A percentile compares a stretch with the other conserved stretches of the same genome.
These are phyloP conservation scores for Erigeron philadelphicus DNA, from an alignment of 140 eudicot species.

Conservation along the genomic window DNA sequence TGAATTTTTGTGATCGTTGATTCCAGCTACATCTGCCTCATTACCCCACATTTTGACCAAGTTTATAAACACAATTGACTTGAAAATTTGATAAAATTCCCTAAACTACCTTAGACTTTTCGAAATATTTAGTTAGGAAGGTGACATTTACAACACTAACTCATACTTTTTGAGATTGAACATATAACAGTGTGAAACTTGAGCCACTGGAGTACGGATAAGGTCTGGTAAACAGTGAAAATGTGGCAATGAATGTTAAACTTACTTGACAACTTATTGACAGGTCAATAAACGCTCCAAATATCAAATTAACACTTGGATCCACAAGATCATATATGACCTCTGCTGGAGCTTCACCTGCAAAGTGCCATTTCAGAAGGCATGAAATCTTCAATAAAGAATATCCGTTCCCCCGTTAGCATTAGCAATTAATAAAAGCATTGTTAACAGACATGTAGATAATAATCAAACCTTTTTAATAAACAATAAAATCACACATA, in stretches of 20 bases:
- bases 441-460: not conserved
- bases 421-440: constrained; percentile 1
- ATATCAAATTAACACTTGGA: constrained; percentile 87
- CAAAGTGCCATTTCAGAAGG: constrained; percentile 22
- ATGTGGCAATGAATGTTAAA: not conserved
- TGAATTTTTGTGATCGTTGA: too few species aligned
- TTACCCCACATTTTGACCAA: too few species aligned
- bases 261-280: constrained; percentile 76
- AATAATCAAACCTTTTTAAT: not conserved
- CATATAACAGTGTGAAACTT: too few species aligned
- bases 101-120: too few species aligned
- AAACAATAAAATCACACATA: not conserved
- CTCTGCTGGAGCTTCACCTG: constrained; percentile 97
- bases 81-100: too few species aligned
- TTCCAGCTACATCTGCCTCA: too few species aligned
- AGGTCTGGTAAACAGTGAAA: not conserved
- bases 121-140: too few species aligned
- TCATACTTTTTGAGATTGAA: too few species aligned
- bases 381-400: not conserved
- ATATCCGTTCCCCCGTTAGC: not conserved
- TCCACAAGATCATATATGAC: constrained; percentile 90
- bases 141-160: too few species aligned
- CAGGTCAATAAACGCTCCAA: constrained; percentile 85
- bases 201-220: too few species aligned
- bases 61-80: too few species aligned